Evolutionary conservation across 768 basidiomycete species (phyloP), one percentile per base, ranked within the genome.

Genomic region (Xerocomellus amylosporus): DNA sequence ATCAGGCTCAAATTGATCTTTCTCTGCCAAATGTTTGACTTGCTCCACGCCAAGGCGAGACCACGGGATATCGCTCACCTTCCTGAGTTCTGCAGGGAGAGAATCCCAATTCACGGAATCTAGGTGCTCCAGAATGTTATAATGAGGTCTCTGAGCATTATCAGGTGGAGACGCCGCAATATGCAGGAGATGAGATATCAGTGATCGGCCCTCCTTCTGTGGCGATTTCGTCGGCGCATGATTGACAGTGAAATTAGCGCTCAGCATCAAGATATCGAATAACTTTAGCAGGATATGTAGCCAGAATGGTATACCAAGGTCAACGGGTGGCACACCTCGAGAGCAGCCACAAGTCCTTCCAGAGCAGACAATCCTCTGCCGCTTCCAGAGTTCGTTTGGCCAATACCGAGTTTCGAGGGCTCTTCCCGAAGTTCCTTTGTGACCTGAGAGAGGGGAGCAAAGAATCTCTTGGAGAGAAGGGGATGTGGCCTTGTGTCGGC

Each of bases 271-370:
- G n/a, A 65, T 55, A 50, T 78, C 75, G 58, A 74, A 66, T 73
- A 77, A 36, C 75, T 76, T 43, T 59, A 74, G 76, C 58, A 77
- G 79, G 37, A 15, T 47, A 34, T 56, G 38, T 39, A 46, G 20
- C n/a, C 28, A 40, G 45, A 45, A 33, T 10, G 5, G 14, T 20
- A 26, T 14, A 31, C 3, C n/a, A 19, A 44, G 24, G 41, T 19
- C n/a, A n/a, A 40, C 14, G n/a, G 33, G 15, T 4, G 13, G 20
- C 73, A 50, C 49, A 88, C 87, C 77, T 90, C 87, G 22, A 89
- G 69, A 31, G 82, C 84, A 17, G 87, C 84, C 14, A 86, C 83
- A 13, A 88, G 66, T 8, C 84, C 88, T 54, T 90, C 88, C 8
- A 90, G 70, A 5, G 84, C 83, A 26, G 86, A 84, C 79, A 88